Evolutionary conservation across 352 stramenopile species (phyloP).

Genomic region (Phytopythium cucurbitacearum): DNA sequence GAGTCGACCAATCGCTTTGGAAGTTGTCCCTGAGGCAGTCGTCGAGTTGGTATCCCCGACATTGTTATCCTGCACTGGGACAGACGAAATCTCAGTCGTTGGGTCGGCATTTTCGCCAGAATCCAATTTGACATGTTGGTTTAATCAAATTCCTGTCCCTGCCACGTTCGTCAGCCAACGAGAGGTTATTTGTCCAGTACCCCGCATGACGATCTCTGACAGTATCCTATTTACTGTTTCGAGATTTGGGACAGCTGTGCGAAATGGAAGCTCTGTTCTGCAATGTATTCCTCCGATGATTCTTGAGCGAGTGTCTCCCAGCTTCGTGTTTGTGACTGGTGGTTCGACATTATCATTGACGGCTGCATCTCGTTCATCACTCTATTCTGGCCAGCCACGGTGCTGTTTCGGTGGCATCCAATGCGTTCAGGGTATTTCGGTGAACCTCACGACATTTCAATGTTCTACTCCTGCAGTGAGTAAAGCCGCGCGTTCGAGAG

Average conservation of each 20-base stretch:
- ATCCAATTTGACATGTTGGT: constrained; percentile 29
- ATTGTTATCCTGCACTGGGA: constrained; percentile 12
- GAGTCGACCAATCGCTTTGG: constrained; percentile 12
- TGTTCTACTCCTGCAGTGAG: constrained; percentile 16
- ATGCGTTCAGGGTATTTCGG: constrained; percentile 13
- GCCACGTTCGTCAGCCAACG: constrained; percentile 25
- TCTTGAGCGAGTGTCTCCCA: constrained; percentile 12
- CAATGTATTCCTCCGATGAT: constrained; percentile 18
- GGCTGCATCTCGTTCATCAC: background rate
- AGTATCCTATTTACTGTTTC: constrained; percentile 21
- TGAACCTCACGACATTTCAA: constrained; percentile 11
- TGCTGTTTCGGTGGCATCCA: constrained; percentile 25
- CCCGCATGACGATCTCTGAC: constrained; percentile 12
- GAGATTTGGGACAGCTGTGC: constrained; percentile 25
- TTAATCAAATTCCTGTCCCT: constrained; percentile 20
- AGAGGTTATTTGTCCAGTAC: constrained; percentile 23
- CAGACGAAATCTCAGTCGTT: constrained; percentile 15
- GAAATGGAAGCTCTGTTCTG: constrained; percentile 9
- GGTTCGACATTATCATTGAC: constrained; percentile 11
- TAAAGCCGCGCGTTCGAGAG: constrained; percentile 1
- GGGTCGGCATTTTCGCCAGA: constrained; percentile 32
- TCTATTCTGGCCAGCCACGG: background rate
- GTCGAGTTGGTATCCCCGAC: constrained; percentile 18
- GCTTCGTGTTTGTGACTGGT: constrained; percentile 10
- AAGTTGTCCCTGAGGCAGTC: constrained; percentile 14